These are phyloP conservation scores for Neurospora sp. DNA, from an alignment of 495 filamentous ascomycete genomes.

Conservation along the genomic window DNA sequence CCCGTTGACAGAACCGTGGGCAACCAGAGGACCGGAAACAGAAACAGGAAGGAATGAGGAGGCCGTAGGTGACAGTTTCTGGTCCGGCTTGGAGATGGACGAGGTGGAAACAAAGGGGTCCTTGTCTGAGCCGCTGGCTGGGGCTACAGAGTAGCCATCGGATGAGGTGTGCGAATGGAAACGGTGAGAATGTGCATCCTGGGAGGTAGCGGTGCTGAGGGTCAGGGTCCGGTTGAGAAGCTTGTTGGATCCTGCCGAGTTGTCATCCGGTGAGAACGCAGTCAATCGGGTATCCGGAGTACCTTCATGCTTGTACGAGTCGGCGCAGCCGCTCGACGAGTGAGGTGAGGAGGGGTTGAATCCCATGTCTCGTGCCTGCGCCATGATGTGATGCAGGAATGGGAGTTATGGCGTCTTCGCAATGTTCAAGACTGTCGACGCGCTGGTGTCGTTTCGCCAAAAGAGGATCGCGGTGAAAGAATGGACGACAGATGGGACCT, in stretches of 20 bases:
- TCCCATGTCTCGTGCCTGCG: constrained; percentile 25
- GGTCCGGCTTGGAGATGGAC: constrained; percentile 19
- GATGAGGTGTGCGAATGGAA: constrained; percentile 6
- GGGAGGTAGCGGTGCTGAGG: constrained; percentile 4
- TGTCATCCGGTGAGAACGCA: constrained; percentile 53
- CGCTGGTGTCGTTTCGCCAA: not conserved
- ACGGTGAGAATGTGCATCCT: constrained; percentile 3
- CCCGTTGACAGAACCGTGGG: constrained; percentile 17
- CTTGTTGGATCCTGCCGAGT: constrained; percentile 24
- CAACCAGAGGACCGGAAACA: constrained; percentile 13
- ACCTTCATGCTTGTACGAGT: constrained; percentile 42
- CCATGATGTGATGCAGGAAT: constrained; percentile 13
- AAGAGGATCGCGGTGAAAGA: not conserved
- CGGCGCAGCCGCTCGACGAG: constrained; percentile 44
- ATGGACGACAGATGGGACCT: not conserved
- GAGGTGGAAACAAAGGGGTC: constrained; percentile 34
- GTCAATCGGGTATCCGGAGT: constrained; percentile 56
- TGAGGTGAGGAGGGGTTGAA: constrained; percentile 44
- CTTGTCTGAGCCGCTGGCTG: constrained; percentile 16
- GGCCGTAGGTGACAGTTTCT: constrained; percentile 41
- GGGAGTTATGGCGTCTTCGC: not conserved
- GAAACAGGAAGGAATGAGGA: constrained; percentile 34
- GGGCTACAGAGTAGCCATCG: constrained; percentile 7
- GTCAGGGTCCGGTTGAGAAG: constrained; percentile 14
- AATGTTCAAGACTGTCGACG: not conserved